Base-by-base conservation (phyloP, 495 filamentous ascomycete species). In the Cairneyella variabilis region DNA sequence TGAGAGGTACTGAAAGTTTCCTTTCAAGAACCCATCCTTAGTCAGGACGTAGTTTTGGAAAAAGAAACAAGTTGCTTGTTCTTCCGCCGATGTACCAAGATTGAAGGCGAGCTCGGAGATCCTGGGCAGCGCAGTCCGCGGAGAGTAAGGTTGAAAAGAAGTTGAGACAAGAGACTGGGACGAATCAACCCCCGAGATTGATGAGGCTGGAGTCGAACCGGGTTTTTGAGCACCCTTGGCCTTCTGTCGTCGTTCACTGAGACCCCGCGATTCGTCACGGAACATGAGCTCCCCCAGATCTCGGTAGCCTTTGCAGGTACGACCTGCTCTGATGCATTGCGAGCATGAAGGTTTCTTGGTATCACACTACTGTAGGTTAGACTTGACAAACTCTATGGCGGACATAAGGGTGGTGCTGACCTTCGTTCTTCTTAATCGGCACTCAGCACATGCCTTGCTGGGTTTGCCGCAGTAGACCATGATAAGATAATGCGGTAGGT, bases 201-300 rank as follows among this genome's bases (percentile, higher is more conserved):
- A 25, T 36, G 16, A 14, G 5, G 9, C 8, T 17, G 11, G 17
- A 21, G n/a, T 37, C 36, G 38, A 12, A 22, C 11, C 7, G 5
- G 27, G 17, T 11, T 18, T 32, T 8, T 50, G 20, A 20, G 32
- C 49, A 0, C 49, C 48, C 25, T 52, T 60, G 5, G 27, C 9
- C 5, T 48, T 37, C 36, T 48, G 37, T 12, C 42, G 43, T 25
- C 76, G 79, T 17, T 60, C 66, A 12, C 67, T 67, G 25, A 79
- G 69, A 23, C 69, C 64, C 41, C 70, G 67, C 46, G 73, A 77
- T 64, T 90, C 82, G 61, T 89, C 83, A 23, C 85, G 82, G 64
- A 90, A 90, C 74, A 87, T 80, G 37, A 89, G 68, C 38, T 84
- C 82, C 30, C 84, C 65, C 48, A 82, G 75, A 48, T 88, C 84